Evolutionary conservation across 2,329 filamentous ascomycete species (phyloP).

Genomic region (Fusarium fujikuroi): DNA sequence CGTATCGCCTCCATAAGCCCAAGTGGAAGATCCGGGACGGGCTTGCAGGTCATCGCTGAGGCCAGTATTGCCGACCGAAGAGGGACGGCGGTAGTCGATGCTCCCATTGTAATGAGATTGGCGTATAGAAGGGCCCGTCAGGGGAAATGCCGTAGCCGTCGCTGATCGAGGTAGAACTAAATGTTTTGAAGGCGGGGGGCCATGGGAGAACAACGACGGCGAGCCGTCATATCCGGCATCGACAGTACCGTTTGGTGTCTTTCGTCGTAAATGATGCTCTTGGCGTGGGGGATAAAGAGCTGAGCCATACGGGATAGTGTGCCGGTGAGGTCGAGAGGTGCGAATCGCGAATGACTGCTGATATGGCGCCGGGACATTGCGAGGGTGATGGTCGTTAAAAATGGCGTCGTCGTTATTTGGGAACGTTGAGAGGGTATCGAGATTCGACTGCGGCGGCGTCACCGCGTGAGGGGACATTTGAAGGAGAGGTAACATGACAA

Average conservation of each 20-base stretch:
- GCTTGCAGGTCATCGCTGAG: conserved; percentile 28
- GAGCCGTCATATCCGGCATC: conserved; percentile 92
- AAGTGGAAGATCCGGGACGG: conserved; percentile 20
- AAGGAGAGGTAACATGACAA: conserved; percentile 61
- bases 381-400: conserved; percentile 42
- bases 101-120: conserved; percentile 24
- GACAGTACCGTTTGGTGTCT: conserved; percentile 94
- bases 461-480: conserved; percentile 64
- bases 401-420: conserved; percentile 30
- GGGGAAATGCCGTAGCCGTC: conserved; percentile 32
- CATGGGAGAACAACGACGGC: conserved; percentile 75
- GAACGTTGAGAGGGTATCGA: conserved; percentile 49
- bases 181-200: conserved; percentile 84
- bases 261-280: conserved; percentile 87
- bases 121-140: conserved; percentile 16
- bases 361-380: conserved; percentile 41
- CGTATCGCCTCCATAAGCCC: conserved; percentile 29
- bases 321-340: conserved; percentile 45
- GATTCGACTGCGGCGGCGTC: conserved; percentile 55
- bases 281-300: conserved; percentile 47
- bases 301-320: conserved; percentile 21
- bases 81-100: conserved; percentile 20
- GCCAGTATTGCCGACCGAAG: conserved; percentile 20
- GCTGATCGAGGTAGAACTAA: conserved; percentile 74
- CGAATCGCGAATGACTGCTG: conserved; percentile 49